These are phyloP conservation scores for Mycena filopes DNA, from an alignment of 768 basidiomycete genomes.

Conservation along the genomic window DNA sequence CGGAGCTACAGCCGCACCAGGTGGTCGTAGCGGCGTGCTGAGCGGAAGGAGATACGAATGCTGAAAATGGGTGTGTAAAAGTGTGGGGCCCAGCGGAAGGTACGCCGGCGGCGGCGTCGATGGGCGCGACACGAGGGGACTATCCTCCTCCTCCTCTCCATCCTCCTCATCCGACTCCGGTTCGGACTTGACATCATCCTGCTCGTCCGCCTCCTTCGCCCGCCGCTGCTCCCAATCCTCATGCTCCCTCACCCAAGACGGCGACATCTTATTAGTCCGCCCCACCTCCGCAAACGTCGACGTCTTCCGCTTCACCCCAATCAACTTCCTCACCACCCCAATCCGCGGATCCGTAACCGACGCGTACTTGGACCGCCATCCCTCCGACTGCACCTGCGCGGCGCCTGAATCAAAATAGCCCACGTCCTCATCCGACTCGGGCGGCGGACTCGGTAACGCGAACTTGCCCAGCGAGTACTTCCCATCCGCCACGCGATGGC, in stretches of 20 bases:
- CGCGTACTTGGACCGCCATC: constrained; percentile 66
- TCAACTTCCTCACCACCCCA: constrained; percentile 72
- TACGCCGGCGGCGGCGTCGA: constrained; percentile 78
- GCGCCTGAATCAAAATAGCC: constrained; percentile 34
- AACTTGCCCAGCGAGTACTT: constrained; percentile 86
- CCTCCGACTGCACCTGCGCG: constrained; percentile 31
- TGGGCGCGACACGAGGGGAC: constrained; percentile 58
- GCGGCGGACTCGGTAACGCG: constrained; percentile 69
- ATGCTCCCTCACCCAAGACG: constrained; percentile 58
- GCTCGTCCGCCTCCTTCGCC: constrained; percentile 45
- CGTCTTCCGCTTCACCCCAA: constrained; percentile 75
- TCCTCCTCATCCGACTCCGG: constrained; percentile 45
- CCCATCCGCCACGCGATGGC: constrained; percentile 71
- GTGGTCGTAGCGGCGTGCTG: constrained; percentile 68
- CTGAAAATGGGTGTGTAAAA: constrained; percentile 76
- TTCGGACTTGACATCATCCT: constrained; percentile 40
- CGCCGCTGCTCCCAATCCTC: constrained; percentile 58
- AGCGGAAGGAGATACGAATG: constrained; percentile 72
- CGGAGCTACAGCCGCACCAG: constrained; percentile 61
- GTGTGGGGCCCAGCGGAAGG: constrained; percentile 74
- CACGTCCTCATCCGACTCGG: constrained; percentile 53
- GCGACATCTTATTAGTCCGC: constrained; percentile 44
- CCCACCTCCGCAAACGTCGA: constrained; percentile 43
- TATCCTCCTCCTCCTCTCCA: constrained; percentile 41
- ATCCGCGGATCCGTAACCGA: constrained; percentile 78